Evolutionary conservation across 139 green algal genomes (phyloP), one percentile per base, ranked within the genome.

Genomic region (Auxenochlorella pyrenoidosa): DNA sequence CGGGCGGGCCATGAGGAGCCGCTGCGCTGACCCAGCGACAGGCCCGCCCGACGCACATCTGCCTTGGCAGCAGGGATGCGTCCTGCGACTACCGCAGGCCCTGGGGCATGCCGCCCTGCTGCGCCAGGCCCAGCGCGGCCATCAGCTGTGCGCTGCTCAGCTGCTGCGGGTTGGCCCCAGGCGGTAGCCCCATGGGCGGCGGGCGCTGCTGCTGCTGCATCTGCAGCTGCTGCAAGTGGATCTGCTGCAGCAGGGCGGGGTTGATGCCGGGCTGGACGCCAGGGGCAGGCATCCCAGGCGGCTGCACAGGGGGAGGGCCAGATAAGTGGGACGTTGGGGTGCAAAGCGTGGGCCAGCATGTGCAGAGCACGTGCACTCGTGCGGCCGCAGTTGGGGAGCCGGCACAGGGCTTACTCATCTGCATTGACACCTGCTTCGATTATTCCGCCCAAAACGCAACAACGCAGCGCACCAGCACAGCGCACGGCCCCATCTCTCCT

Each of bases 121-220:
- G 80, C 34, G 60, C 80, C 40, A 76, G 40, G 26, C 63, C 60
- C 80, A 77, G 80, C 16, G 80, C 80, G 18, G 80, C 80, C 80
- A 77, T 75, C 80, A 77, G 80, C 80, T 85, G 80, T 10, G 80
- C 80, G 41, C 40, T 76, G 80, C 54, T 84, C 44, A 84, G 22
- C 79, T 85, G 80, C 80, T 85, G 80, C 63, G 59, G 60, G 22
- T 63, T 63, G 54, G 2, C 54, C 13, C 15, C 30, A 19, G 47
- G 77, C 38, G 47, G 58, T 36, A 43, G 82, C 44, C 30, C 32
- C 60, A 77, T 59, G 28, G 60, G 80, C 18, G 80, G 63, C n/a
- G 58, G 79, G 38, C 59, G 73, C 47, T 60, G 51, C 51, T 34
- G 78, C n/a, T 36, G 34, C 47, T 44, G n/a, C 47, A 44, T n/a